A percentile compares a stretch with the other conserved stretches of the same genome.
phyloP scores from a whole-genome alignment of 176 grass and related monocot species.

The Cymbopogon citratus region DNA sequence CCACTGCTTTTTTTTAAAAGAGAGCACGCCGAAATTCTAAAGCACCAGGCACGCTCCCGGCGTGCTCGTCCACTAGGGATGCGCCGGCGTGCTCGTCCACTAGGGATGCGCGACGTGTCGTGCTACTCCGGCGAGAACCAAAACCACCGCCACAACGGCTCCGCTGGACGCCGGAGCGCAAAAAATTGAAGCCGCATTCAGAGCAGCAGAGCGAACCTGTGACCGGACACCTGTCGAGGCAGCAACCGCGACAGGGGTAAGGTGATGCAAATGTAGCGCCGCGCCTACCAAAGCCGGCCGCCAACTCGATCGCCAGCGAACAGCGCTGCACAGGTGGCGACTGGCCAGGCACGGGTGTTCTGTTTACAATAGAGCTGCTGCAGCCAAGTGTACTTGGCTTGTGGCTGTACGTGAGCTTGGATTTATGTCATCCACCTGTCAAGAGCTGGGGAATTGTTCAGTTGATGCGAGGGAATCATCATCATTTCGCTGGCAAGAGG shows the following conservation, averaged over 20 bases:
- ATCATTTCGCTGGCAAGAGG: background rate
- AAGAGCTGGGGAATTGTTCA: background rate
- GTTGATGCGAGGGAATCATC: background rate
- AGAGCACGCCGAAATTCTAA: background rate
- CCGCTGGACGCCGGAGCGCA: background rate
- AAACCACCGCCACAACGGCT: background rate
- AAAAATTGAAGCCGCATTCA: background rate
- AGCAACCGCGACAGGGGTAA: background rate
- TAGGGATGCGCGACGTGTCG: background rate
- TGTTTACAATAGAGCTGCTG: background rate
- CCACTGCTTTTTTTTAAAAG: conserved; percentile 7
- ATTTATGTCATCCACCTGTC: background rate
- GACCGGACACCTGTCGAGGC: conserved; percentile 25
- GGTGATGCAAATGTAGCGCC: background rate
- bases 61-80: too few relatives aligned
- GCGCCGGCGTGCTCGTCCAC: too few relatives aligned
- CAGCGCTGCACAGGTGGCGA: background rate
- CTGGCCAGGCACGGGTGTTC: background rate
- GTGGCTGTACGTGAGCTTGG: background rate
- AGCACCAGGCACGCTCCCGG: background rate
- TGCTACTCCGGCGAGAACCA: background rate
- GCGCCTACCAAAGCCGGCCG: background rate
- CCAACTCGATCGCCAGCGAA: conserved; percentile 16
- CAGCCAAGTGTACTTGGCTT: background rate
- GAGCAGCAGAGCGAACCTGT: background rate